Evolutionary conservation across 208 protist species (phyloP).

Genomic region (Crithidia expoeki): DNA sequence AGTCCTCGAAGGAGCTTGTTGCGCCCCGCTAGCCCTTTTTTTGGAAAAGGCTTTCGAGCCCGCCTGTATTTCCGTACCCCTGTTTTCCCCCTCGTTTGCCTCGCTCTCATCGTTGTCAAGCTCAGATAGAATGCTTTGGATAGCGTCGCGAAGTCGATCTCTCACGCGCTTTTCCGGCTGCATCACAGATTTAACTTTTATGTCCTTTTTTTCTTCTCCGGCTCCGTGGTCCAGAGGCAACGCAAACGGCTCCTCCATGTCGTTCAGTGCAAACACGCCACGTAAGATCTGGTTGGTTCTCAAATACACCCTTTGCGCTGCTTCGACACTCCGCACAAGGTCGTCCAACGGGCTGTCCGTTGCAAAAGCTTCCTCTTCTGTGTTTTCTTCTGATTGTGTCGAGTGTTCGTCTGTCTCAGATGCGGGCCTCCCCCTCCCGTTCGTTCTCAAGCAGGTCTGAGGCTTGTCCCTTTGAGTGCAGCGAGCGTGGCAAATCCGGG

Average conservation of each 20-base stretch:
- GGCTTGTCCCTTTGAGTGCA: background rate
- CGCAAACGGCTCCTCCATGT: conserved; percentile 31
- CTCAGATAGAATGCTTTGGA: conserved; percentile 8
- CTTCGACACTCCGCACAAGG: background rate
- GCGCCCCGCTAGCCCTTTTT: background rate
- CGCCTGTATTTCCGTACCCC: background rate
- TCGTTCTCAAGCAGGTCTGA: background rate
- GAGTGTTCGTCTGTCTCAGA: background rate
- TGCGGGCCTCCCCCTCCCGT: background rate
- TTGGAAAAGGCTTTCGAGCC: background rate
- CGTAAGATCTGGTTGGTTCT: conserved; percentile 19
- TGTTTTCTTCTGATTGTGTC: background rate
- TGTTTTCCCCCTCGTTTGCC: background rate
- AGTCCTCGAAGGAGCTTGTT: conserved; percentile 2
- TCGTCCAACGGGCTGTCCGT: background rate
- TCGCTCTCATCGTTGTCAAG: conserved; percentile 9
- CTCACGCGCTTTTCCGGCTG: conserved; percentile 15
- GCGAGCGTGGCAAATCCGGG: conserved; percentile 3
- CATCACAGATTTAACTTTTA: background rate
- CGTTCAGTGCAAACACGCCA: conserved; percentile 12
- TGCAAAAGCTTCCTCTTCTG: background rate
- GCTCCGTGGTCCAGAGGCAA: background rate
- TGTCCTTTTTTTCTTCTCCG: background rate
- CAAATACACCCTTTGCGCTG: conserved; percentile 22
- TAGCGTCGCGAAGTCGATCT: conserved; percentile 4